Conservation (phyloP, 2,329 filamentous ascomycete genomes). For the Stagonosporopsis vannaccii region DNA sequence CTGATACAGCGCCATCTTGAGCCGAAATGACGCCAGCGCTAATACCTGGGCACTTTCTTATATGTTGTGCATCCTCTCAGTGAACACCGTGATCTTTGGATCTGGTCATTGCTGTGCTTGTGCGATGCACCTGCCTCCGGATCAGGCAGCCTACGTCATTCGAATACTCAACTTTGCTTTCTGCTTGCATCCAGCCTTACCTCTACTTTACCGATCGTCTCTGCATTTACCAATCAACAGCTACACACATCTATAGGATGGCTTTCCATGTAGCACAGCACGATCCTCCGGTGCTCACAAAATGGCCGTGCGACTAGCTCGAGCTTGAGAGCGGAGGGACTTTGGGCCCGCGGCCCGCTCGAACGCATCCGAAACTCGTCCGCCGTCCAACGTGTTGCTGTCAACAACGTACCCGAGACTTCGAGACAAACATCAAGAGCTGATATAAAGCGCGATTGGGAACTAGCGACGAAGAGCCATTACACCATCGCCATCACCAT, state of each 20-base stretch:
- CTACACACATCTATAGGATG: neutral
- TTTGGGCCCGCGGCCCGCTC: constrained; percentile 9
- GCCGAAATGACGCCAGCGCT: constrained; percentile 5
- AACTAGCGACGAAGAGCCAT: neutral
- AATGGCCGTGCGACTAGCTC: constrained; percentile 10
- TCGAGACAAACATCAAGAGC: constrained; percentile 7
- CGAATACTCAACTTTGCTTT: neutral
- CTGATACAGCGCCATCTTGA: neutral
- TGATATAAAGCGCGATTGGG: constrained; percentile 6
- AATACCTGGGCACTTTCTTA: neutral
- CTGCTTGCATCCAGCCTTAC: neutral
- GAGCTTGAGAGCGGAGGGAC: constrained; percentile 4
- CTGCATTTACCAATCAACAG: neutral
- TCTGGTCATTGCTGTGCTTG: neutral
- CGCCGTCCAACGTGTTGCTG: constrained; percentile 5
- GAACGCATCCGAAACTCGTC: constrained; percentile 14
- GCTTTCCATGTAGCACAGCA: neutral
- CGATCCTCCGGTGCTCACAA: constrained; percentile 1
- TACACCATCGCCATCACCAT: neutral
- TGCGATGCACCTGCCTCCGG: neutral
- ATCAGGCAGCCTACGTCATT: constrained; percentile 1
- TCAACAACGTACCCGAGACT: constrained; percentile 5
- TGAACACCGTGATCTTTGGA: neutral
- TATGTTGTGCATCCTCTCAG: neutral
- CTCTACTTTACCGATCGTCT: neutral